Evolutionary conservation across 2,329 filamentous ascomycete species (phyloP).

Genomic region (Canariomyces notabilis): DNA sequence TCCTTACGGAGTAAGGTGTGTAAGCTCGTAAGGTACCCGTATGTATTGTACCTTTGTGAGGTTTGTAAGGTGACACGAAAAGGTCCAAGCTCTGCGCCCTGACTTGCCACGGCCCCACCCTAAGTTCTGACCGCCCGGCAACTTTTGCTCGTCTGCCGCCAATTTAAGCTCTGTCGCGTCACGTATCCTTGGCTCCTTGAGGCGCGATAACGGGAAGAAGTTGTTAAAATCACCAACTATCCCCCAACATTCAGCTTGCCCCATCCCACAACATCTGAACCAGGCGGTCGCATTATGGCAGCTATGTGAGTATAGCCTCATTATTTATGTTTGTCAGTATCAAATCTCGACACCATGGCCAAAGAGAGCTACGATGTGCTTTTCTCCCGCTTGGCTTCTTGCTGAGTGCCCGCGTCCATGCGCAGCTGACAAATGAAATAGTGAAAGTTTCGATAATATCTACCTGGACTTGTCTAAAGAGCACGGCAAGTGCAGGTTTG

Average conservation of each 20-base stretch:
- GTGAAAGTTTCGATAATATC: conserved; percentile 95
- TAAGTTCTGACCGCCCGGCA: conserved; percentile 9
- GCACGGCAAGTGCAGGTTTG: conserved; percentile 87
- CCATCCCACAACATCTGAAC: neutral
- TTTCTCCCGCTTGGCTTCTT: neutral
- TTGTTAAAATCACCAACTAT: neutral
- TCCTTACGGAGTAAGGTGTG: too few species aligned
- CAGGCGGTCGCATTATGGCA: conserved; percentile 17
- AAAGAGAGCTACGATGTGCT: too few species aligned
- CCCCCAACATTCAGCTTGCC: neutral
- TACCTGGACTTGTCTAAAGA: conserved; percentile 93
- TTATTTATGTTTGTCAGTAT: neutral
- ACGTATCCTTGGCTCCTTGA: neutral
- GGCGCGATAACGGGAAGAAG: conserved; percentile 4
- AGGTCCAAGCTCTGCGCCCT: neutral
- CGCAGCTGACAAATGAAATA: conserved; percentile 29
- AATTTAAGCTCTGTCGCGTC: conserved; percentile 19
- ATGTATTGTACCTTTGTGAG: too few species aligned
- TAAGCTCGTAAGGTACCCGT: neutral
- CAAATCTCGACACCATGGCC: too few species aligned
- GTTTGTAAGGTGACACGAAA: too few species aligned
- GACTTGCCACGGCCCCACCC: neutral
- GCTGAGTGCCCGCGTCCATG: too few species aligned
- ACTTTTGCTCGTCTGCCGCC: neutral
- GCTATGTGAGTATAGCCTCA: conserved; percentile 19